Base-by-base conservation (phyloP, 306 rosid genomes). In the Elaeagnus macrophylla region DNA sequence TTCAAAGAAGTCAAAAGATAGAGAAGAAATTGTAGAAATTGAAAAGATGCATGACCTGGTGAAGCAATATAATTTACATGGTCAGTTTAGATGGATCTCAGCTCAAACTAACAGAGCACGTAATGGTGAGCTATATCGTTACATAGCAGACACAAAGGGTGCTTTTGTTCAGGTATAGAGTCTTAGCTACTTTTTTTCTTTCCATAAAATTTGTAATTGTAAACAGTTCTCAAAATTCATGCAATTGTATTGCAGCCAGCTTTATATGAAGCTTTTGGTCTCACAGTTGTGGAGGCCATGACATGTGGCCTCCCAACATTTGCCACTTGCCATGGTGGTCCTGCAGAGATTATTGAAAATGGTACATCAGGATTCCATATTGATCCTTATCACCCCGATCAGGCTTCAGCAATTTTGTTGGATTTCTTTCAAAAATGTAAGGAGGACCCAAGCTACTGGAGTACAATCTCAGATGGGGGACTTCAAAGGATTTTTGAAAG, bases 211-310 rank as follows among this genome's bases (percentile, higher is more conserved):
- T n/a, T 9, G 17, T 10, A 37, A 48, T 20, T 49, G 61, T 60
- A n/a, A n/a, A 51, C 53, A 50, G 14, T 37, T 15, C 43, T 35
- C 39, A 54, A 18, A 38, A n/a, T 57, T 12, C 9, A 12, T 37
- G 10, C n/a, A 13, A 35, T 32, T 71, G 42, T 40, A 56, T 65
- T 67, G 70, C 89, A 87, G 96, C 99, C 99, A 68, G 99, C 95
- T 40, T 72, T 91, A 60, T 87, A 91, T 67, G 99, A 91, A 79
- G 99, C 96, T 15, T 91, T 91, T 69, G 99, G 99, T 39, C 95
- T 91, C 38, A 91, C 99, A 37, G 99, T 91, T 54, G 93, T 91
- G 66, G 99, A 84, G 83, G 87, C 95, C 52, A 84, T 91, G 99
- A 87, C 85, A 37, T 75, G 87, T 77, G 96, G 89, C 38, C 96